phyloP scores from a whole-genome alignment of 805 yeast species.

The Brettanomyces anomalus region DNA sequence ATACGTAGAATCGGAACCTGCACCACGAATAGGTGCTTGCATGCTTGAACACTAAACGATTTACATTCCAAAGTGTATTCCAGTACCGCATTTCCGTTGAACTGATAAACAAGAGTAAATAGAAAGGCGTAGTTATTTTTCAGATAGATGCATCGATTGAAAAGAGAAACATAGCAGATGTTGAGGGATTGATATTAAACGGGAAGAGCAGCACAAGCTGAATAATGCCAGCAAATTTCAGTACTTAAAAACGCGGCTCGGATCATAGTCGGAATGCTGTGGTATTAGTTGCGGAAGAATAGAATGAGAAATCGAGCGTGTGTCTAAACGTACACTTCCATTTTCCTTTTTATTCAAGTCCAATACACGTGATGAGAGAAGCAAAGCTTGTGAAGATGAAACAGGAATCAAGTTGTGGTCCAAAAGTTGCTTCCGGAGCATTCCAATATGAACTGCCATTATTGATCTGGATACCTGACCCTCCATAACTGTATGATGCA shows the following conservation, averaged over 20 bases:
- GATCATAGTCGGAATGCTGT: constrained; percentile 13
- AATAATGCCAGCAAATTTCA: background rate
- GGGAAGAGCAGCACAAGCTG: too few species aligned
- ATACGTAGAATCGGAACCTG: too few species aligned
- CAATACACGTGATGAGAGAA: constrained; percentile 6
- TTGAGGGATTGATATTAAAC: too few species aligned
- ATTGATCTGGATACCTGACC: constrained; percentile 15
- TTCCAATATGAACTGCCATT: constrained; percentile 17
- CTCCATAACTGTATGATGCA: constrained; percentile 11
- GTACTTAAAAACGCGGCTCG: constrained; percentile 3
- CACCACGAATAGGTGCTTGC: too few species aligned
- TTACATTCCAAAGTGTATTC: too few species aligned
- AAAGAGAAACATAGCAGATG: too few species aligned
- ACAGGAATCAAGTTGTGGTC: constrained; percentile 11
- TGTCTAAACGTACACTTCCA: constrained; percentile 4
- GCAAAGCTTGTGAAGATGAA: constrained; percentile 8
- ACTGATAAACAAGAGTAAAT: too few species aligned
- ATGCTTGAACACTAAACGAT: too few species aligned
- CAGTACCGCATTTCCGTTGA: too few species aligned
- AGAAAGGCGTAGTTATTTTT: too few species aligned
- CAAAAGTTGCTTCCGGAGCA: constrained; percentile 11
- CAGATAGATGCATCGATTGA: too few species aligned
- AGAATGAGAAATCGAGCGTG: constrained; percentile 4
- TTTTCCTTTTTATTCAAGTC: background rate
- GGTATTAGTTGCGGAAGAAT: constrained; percentile 10